Percentiles rank a stretch among this genome's conserved stretches.
These are phyloP conservation scores for Persicaria tinctoria DNA, from an alignment of 148 eudicot genomes.

Conservation along the genomic window DNA sequence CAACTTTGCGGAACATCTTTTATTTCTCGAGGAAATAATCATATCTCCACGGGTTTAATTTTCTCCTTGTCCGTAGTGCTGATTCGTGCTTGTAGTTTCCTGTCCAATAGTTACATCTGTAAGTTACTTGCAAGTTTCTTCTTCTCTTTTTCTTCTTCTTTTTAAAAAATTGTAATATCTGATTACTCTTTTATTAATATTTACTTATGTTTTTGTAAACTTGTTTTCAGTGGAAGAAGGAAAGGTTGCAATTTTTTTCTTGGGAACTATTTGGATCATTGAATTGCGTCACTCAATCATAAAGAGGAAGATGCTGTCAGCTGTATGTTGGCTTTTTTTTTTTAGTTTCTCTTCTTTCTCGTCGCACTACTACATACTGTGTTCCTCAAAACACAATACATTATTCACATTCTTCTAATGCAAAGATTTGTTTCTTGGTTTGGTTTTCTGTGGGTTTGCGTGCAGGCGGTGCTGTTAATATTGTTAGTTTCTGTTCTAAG, in stretches of 20 bases:
- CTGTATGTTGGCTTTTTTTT: conserved; percentile 38
- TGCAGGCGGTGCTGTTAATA: conserved; percentile 59
- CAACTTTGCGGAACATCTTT: conserved; percentile 22
- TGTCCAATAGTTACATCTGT: conserved; percentile 90
- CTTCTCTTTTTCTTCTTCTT: not conserved
- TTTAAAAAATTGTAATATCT: not conserved
- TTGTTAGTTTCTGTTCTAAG: conserved; percentile 49
- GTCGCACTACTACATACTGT: not conserved
- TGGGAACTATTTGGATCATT: conserved; percentile 64
- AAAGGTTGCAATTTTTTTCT: conserved; percentile 67
- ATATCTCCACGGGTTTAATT: conserved; percentile 30
- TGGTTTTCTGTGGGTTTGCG: conserved; percentile 10
- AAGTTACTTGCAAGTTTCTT: conserved; percentile 27
- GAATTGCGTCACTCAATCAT: conserved; percentile 49
- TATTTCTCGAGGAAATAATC: conserved; percentile 20
- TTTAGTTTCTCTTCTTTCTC: not conserved
- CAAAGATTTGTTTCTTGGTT: not conserved
- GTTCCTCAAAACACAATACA: not conserved
- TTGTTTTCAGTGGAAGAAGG: conserved; percentile 89
- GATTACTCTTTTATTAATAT: not conserved
- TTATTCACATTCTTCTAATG: not conserved
- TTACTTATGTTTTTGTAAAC: conserved; percentile 16
- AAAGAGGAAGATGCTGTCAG: conserved; percentile 44
- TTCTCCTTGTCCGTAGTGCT: conserved; percentile 48
- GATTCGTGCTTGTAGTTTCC: conserved; percentile 76